phyloP scores from a whole-genome alignment of 2,329 filamentous ascomycete genomes.

The Thelonectria rubi region DNA sequence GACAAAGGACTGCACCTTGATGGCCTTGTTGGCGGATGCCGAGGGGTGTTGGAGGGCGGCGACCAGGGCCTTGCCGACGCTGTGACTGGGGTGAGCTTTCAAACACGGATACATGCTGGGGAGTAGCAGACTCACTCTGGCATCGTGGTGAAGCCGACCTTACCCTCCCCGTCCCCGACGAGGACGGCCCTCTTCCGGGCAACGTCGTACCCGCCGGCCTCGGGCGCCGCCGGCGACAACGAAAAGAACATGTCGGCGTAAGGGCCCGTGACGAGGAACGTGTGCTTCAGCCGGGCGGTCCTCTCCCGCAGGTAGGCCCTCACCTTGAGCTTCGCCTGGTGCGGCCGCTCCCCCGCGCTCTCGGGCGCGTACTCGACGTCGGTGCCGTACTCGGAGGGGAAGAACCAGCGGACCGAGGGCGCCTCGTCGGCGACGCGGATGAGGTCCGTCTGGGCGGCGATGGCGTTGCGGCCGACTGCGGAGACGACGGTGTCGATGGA shows the following conservation, averaged over 20 bases:
- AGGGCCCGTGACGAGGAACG: conserved; percentile 75
- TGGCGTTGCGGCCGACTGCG: conserved; percentile 69
- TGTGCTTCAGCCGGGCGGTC: conserved; percentile 65
- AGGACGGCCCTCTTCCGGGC: conserved; percentile 66
- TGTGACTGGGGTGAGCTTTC: conserved; percentile 42
- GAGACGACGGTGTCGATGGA: conserved; percentile 72
- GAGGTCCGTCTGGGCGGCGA: conserved; percentile 69
- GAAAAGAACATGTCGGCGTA: conserved; percentile 71
- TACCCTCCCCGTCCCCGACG: conserved; percentile 68
- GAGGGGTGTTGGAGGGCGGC: conserved; percentile 67
- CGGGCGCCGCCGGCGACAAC: conserved; percentile 42
- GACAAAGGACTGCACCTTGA: conserved; percentile 78
- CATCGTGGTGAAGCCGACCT: conserved; percentile 75
- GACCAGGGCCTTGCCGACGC: conserved; percentile 73
- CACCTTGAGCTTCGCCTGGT: conserved; percentile 76
- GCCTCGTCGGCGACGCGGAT: conserved; percentile 66
- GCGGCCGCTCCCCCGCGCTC: conserved; percentile 69
- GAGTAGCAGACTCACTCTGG: conserved; percentile 63
- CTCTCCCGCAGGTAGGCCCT: conserved; percentile 65
- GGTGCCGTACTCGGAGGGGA: conserved; percentile 74
- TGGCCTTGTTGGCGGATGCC: conserved; percentile 60
- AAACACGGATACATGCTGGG: too few species aligned
- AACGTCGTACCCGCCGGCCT: conserved; percentile 67
- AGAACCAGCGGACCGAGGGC: conserved; percentile 67
- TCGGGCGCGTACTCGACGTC: conserved; percentile 69